A percentile compares a stretch with the other conserved stretches of the same genome.
These are phyloP conservation scores for Trichoderma endophyticum DNA, from an alignment of 2,329 filamentous ascomycete species.

Conservation along the genomic window DNA sequence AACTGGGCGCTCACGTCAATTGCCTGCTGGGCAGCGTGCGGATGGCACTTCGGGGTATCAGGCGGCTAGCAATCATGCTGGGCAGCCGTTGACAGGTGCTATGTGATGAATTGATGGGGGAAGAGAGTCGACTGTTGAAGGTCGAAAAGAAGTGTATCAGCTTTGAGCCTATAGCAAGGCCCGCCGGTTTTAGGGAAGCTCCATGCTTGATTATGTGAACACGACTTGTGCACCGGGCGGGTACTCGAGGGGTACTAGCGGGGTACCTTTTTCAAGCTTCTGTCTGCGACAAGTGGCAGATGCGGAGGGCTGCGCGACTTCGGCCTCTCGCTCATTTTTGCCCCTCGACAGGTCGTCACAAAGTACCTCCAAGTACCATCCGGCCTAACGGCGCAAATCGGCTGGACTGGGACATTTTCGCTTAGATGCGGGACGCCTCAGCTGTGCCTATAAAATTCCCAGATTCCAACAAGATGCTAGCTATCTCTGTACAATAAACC, in stretches of 20 bases:
- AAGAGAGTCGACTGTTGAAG: background rate
- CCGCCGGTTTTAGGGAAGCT: constrained; percentile 14
- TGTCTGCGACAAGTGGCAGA: background rate
- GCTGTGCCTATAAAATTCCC: background rate
- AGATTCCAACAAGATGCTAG: background rate
- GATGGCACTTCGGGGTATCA: constrained; percentile 57
- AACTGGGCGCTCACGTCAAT: constrained; percentile 45
- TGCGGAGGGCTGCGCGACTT: background rate
- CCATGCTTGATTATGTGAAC: constrained; percentile 7
- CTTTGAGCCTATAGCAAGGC: constrained; percentile 7
- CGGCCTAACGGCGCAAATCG: constrained; percentile 10
- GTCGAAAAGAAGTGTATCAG: constrained; percentile 11
- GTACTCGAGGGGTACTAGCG: background rate
- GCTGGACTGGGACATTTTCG: constrained; percentile 1
- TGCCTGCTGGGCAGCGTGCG: constrained; percentile 54
- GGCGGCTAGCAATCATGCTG: constrained; percentile 59
- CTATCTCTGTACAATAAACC: background rate
- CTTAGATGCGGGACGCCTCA: constrained; percentile 6
- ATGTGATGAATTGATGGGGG: constrained; percentile 21
- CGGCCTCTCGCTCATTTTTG: background rate
- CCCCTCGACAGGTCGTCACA: background rate
- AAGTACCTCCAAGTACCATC: background rate
- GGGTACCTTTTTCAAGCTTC: background rate
- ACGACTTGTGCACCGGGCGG: background rate
- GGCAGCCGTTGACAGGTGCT: constrained; percentile 21